Evolutionary conservation across 148 eudicot species (phyloP), one percentile per base, ranked within the genome.

Genomic region (Camellia lanceoleosa): DNA sequence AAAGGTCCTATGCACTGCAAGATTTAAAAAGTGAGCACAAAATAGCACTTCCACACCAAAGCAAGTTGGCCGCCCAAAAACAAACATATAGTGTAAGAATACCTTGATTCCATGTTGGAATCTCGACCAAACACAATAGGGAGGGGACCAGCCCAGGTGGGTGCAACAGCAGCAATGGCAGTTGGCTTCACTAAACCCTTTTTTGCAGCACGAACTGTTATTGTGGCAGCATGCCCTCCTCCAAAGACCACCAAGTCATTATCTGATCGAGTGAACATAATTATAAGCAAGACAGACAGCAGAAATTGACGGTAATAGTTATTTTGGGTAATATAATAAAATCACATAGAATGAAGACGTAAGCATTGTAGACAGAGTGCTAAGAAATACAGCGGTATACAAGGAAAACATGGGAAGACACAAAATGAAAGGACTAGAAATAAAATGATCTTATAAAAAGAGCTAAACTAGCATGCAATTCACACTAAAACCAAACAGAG

Each of bases 91-190:
- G 15, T 43, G 13, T 75, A 30, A 12, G 9, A 58, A 19, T 89
- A 95, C 98, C 98, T 93, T 30, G 89, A 77, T 84, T 93, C 98
- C 96, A 91, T 93, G 68, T 68, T 89, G 43, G 97, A 90, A 84
- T 92, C 97, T 66, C 92, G 90, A 74, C 98, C 98, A 83, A 95
- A 95, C 63, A 95, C 97, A 51, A 95, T 95, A 54, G 98, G 97
- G 78, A 95, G 93, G 68, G 98, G 98, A 68, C 98, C 98, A 63
- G 98, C 93, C 98, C 98, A 95, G 71, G 98, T 95, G 41, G 98
- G 98, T 73, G 98, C 98, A 74, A 93, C 90, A 80, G 98, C 94
- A 84, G 93, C 92, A 80, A 95, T 90, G 61, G 90, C 96, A n/a
- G 87, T 79, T 74, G 97, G 96, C 88, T 87, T 93, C 82, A 93